Evolutionary conservation across 2,329 filamentous ascomycete genomes (phyloP), one percentile per base, ranked within the genome.

Genomic region (Trichoderma simmonsii): DNA sequence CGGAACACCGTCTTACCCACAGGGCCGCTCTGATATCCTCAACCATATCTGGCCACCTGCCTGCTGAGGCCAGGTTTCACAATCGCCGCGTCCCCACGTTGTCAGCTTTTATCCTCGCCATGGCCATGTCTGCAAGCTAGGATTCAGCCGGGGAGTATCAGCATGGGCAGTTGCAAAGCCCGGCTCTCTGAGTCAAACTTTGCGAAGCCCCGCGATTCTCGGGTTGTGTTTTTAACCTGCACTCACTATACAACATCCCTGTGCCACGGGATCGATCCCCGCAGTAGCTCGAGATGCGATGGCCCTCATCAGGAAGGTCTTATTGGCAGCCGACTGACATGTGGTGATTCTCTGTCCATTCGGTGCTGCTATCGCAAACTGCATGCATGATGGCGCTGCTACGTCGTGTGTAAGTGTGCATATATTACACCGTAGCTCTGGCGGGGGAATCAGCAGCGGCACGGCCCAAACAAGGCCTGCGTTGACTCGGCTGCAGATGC

Each of bases 261-360:
- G 69, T 71, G 69, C 60, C 51, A 65, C 69, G 66, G 66, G 56
- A 71, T 30, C 60, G 60, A 59, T 64, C 69, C 69, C 69, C 59
- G 69, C 60, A 64, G 69, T 71, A 65, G 60, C 61, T 43, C 28
- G 51, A 64, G 51, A 63, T 64, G 69, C 30, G 48, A 60, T 51
- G 34, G 60, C 43, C 61, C 61, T 64, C 61, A 57, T 71, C 67
- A 65, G 69, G 69, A 71, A 71, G 69, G 69, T 71, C 69, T 71
- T 26, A 57, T 60, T 48, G 34, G 66, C 56, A 65, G 62, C 39
- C 36, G 62, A 51, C 28, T 51, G 36, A 60, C 36, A 48, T 43
- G 36, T 60, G 56, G 56, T 39, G 66, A 60, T 60, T 51, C 43
- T 48, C 36, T 36, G 66, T 69, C 56, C 66, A 69, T 56, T 69